phyloP scores from a whole-genome alignment of 306 rosid species.

The Cucurbita maxima region DNA sequence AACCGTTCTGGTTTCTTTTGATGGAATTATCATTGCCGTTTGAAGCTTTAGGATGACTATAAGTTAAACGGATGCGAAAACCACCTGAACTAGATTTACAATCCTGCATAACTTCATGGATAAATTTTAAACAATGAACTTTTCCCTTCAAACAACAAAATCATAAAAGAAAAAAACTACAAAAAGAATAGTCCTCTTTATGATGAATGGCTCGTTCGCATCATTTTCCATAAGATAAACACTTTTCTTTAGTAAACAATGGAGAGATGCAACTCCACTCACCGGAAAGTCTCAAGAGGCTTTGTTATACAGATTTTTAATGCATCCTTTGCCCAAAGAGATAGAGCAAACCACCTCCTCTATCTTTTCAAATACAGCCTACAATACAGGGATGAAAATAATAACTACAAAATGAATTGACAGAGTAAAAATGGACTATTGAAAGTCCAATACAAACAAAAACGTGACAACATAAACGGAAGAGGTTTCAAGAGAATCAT shows the following conservation, averaged over 20 bases:
- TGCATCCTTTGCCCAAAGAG: conserved; percentile 62
- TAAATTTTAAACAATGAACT: not conserved
- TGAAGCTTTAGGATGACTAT: conserved; percentile 22
- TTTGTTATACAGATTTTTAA: conserved; percentile 33
- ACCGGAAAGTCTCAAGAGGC: conserved; percentile 59
- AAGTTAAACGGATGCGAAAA: conserved; percentile 57
- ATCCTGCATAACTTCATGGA: conserved; percentile 42
- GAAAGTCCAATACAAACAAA: not conserved
- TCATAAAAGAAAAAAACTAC: not conserved
- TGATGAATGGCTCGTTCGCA: not conserved
- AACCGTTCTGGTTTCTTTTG: conserved; percentile 15
- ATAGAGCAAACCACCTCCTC: too few relatives aligned
- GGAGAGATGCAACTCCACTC: conserved; percentile 12
- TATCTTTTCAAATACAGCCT: conserved; percentile 44
- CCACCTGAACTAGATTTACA: conserved; percentile 35
- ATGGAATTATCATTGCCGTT: conserved; percentile 15
- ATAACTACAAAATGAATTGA: not conserved
- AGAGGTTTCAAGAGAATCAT: not conserved
- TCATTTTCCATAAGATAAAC: not conserved
- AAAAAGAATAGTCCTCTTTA: not conserved
- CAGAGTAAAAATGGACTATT: not conserved
- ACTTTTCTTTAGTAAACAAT: not conserved
- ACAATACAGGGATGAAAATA: conserved; percentile 5
- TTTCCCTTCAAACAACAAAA: not conserved
- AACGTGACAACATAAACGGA: not conserved